These are phyloP conservation scores for Penicillium thymicola DNA, from an alignment of 2,329 filamentous ascomycete species.

Conservation along the genomic window DNA sequence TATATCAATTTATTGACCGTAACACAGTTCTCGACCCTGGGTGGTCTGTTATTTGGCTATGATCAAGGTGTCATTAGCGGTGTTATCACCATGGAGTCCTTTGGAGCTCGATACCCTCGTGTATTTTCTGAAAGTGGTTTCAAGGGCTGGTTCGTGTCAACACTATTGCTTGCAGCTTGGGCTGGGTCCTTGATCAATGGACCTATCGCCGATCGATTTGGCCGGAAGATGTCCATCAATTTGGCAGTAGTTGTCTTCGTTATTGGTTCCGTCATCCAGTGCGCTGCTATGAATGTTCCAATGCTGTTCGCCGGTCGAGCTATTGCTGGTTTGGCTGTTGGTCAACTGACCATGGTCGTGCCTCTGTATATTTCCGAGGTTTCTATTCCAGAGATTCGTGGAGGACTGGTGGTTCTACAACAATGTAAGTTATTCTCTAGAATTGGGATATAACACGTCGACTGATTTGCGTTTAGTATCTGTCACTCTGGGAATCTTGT, in stretches of 20 bases:
- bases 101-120: conserved; percentile 40
- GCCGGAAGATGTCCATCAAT: conserved; percentile 51
- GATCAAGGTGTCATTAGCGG: conserved; percentile 51
- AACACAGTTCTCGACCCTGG: conserved; percentile 40
- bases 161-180: conserved; percentile 50
- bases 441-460: not conserved
- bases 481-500: conserved; percentile 37
- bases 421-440: conserved; percentile 28
- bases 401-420: conserved; percentile 39
- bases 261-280: conserved; percentile 49
- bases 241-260: conserved; percentile 53
- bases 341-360: conserved; percentile 46
- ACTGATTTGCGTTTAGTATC: conserved; percentile 42
- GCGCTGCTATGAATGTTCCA: conserved; percentile 39
- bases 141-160: conserved; percentile 55
- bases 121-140: conserved; percentile 46
- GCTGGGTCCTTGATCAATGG: conserved; percentile 49
- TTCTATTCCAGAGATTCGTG: conserved; percentile 38
- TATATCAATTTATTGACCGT: not conserved
- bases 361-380: conserved; percentile 56
- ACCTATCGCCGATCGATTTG: conserved; percentile 51
- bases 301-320: conserved; percentile 48
- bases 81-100: conserved; percentile 49
- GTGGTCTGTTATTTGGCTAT: conserved; percentile 50
- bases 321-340: conserved; percentile 47